A percentile compares a stretch with the other conserved stretches of the same genome.
Conservation (phyloP, 768 basidiomycete species). For the Terana coerulea region DNA sequence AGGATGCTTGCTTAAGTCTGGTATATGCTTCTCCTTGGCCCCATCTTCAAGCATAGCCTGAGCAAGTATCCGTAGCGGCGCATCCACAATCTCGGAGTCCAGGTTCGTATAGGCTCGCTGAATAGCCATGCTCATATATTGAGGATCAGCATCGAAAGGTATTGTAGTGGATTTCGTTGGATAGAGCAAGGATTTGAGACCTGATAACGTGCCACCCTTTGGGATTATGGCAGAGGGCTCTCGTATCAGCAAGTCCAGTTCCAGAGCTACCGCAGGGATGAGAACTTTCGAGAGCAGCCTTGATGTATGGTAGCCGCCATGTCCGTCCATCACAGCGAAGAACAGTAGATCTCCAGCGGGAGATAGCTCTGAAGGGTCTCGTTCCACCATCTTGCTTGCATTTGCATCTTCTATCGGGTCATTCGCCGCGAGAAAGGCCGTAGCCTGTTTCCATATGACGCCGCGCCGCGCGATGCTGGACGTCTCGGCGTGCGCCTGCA, state of each 20-base stretch:
- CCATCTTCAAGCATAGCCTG: constrained; percentile 48
- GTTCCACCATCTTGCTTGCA: constrained; percentile 61
- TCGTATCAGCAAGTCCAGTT: constrained; percentile 56
- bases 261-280: constrained; percentile 77
- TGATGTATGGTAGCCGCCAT: constrained; percentile 81
- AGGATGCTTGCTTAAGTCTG: constrained; percentile 69
- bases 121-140: constrained; percentile 60
- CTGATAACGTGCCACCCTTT: constrained; percentile 29
- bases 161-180: constrained; percentile 22
- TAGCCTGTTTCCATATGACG: constrained; percentile 70
- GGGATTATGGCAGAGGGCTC: constrained; percentile 28
- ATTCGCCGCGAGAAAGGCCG: constrained; percentile 79
- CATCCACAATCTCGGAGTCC: constrained; percentile 80
- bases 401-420: constrained; percentile 90
- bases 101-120: constrained; percentile 74
- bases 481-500: constrained; percentile 49
- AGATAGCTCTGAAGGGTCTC: constrained; percentile 56
- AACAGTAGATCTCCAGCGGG: constrained; percentile 73
- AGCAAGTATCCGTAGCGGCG: constrained; percentile 71
- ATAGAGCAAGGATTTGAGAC: constrained; percentile 38
- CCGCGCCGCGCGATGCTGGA: constrained; percentile 48
- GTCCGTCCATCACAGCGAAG: constrained; percentile 90
- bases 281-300: constrained; percentile 78
- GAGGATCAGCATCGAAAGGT: constrained; percentile 43
- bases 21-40: constrained; percentile 42